A percentile compares a stretch with the other conserved stretches of the same genome.
These are phyloP conservation scores for Phaeolepiota aurea DNA, from an alignment of 768 basidiomycete species.

Conservation along the genomic window DNA sequence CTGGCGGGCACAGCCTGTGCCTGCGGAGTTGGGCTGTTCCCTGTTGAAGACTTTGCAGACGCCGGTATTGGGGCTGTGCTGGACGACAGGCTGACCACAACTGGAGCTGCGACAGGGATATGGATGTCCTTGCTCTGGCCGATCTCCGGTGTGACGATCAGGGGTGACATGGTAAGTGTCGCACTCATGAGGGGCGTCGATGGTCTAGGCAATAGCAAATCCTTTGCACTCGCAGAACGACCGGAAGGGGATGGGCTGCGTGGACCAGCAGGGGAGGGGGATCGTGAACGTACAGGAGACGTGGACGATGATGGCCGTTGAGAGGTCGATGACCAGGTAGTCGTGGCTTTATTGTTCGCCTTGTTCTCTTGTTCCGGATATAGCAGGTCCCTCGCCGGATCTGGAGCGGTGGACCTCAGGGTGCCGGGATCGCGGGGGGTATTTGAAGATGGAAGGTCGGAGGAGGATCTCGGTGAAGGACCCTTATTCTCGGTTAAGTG, in stretches of 20 bases:
- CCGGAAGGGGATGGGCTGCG: neutral
- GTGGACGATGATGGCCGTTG: neutral
- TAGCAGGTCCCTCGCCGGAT: neutral
- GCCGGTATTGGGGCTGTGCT: conserved; percentile 1
- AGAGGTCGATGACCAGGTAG: too few species aligned
- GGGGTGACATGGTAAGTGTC: conserved; percentile 20
- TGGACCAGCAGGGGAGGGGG: neutral
- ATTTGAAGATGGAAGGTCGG: neutral
- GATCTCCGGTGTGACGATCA: conserved; percentile 50
- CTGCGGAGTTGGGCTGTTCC: conserved; percentile 16
- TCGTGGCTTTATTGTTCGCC: neutral
- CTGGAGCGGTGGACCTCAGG: neutral
- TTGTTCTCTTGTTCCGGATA: neutral
- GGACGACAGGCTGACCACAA: conserved; percentile 36
- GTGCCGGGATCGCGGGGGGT: neutral
- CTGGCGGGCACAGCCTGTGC: conserved; percentile 14
- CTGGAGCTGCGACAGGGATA: conserved; percentile 54
- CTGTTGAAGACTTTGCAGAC: conserved; percentile 12
- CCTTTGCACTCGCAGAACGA: neutral
- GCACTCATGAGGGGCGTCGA: conserved; percentile 10
- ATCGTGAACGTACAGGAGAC: neutral
- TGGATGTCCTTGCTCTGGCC: conserved; percentile 54
- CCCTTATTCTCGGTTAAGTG: conserved; percentile 12
- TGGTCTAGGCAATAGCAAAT: neutral
- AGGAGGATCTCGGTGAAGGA: conserved; percentile 24